Conservation (phyloP, 1,284 basidiomycete species). For the Phylloboletellus chloephorus region DNA sequence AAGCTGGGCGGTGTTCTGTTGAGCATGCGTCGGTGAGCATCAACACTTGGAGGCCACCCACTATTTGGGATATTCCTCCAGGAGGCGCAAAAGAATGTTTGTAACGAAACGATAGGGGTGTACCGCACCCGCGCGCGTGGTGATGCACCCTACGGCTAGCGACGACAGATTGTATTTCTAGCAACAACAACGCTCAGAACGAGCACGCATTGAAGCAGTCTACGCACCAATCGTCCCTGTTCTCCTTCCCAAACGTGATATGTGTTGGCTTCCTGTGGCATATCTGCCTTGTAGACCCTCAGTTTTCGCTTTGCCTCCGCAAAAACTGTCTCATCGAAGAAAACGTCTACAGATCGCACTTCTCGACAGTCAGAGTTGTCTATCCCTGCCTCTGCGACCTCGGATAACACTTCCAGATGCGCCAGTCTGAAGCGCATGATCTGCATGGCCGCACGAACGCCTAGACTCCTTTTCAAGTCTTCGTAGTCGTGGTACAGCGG, state of each 20-base stretch:
- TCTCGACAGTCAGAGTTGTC: slow-evolving; percentile 43
- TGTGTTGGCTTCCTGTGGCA: slow-evolving; percentile 39
- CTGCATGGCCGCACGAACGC: slow-evolving; percentile 43
- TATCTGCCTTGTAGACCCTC: slow-evolving; percentile 38
- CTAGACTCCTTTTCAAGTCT: slow-evolving; percentile 44
- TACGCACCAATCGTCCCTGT: slow-evolving; percentile 34
- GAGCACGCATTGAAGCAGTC: neutral
- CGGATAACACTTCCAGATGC: slow-evolving; percentile 48
- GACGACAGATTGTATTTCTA: slow-evolving; percentile 43
- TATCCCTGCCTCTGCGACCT: slow-evolving; percentile 42
- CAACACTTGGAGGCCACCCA: slow-evolving; percentile 19
- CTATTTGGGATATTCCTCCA: slow-evolving; percentile 39
- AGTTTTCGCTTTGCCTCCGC: slow-evolving; percentile 38
- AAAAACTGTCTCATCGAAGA: slow-evolving; percentile 37
- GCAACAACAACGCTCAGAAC: neutral
- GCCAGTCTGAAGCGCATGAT: slow-evolving; percentile 57
- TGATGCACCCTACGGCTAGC: slow-evolving; percentile 42
- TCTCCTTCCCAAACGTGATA: slow-evolving; percentile 36
- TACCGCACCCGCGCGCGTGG: slow-evolving; percentile 46
- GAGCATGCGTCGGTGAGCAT: neutral
- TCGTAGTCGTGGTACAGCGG: slow-evolving; percentile 56
- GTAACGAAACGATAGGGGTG: slow-evolving; percentile 59
- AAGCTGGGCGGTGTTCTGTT: slow-evolving; percentile 35
- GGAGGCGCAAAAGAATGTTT: slow-evolving; percentile 43
- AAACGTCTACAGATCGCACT: slow-evolving; percentile 48